Conservation (phyloP, 2,329 filamentous ascomycete species). For the Peltaster fructicola region DNA sequence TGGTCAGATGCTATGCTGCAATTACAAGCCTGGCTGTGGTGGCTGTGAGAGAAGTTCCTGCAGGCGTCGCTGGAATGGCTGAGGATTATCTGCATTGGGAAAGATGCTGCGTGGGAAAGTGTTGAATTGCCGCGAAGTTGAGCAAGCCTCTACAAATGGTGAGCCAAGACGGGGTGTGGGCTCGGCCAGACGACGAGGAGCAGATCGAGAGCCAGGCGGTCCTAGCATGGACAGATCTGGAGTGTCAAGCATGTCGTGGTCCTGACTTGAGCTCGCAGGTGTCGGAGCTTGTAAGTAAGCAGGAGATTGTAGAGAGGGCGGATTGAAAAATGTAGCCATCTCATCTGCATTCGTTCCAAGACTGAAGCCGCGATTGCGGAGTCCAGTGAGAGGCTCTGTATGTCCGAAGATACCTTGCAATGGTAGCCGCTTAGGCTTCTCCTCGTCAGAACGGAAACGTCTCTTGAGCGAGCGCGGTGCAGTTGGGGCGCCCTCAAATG, state of each 20-base stretch:
- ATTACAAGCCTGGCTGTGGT: too few relatives aligned
- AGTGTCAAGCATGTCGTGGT: conserved; percentile 15
- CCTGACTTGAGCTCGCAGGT: conserved; percentile 7
- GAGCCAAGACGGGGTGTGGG: conserved; percentile 29
- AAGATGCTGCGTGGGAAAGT: conserved; percentile 29
- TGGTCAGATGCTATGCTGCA: too few relatives aligned
- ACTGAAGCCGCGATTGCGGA: conserved; percentile 44
- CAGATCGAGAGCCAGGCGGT: conserved; percentile 13
- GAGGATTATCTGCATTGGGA: conserved; percentile 11
- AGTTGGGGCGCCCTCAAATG: conserved; percentile 34
- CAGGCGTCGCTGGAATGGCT: conserved; percentile 16
- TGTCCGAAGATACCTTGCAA: conserved; percentile 29
- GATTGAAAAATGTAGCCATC: conserved; percentile 37
- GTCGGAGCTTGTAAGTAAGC: conserved; percentile 2
- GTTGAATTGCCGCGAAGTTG: conserved; percentile 20
- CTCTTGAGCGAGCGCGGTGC: conserved; percentile 38
- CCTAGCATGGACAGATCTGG: conserved; percentile 5
- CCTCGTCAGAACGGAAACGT: conserved; percentile 36
- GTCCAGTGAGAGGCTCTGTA: conserved; percentile 36
- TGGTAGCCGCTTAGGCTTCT: conserved; percentile 27
- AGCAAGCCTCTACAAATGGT: conserved; percentile 26
- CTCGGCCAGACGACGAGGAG: conserved; percentile 20
- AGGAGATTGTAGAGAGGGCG: conserved; percentile 16
- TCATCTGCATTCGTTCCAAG: conserved; percentile 37
- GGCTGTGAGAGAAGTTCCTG: too few relatives aligned